Base-by-base conservation (phyloP, 331 rosid species). In the Stylosanthes scabra region DNA sequence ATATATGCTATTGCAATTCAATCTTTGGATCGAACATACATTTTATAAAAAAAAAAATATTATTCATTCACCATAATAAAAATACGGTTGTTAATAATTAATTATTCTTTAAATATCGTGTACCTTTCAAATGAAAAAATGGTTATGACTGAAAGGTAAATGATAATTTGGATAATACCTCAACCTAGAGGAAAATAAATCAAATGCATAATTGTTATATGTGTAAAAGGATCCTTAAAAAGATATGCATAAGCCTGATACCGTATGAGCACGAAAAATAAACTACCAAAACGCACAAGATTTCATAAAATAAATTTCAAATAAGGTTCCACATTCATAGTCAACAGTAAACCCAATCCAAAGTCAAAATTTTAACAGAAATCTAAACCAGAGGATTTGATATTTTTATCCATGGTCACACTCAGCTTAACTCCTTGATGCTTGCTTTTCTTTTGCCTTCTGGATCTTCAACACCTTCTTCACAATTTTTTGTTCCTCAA, bases 401-500 rank as follows among this genome's bases (percentile, higher is more conserved):
- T 34, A n/a, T 42, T 28, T 51, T 6, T 0, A 37, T 57, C 29
- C 20, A 66, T 49, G 68, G 68, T 14, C 11, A 20, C 41, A 61
- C 55, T 49, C 58, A 50, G 14, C 74, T 81, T 79, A 86, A 66
- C 58, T 74, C 83, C 74, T 87, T 1, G 87, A 12, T 27, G 91
- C 75, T 59, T 40, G 86, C 83, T 86, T 86, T 67, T 86, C 91
- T 54, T 86, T 86, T 11, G 91, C 81, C 82, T 84, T 86, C 75
- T 86, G 91, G 69, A 86, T 86, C 91, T 86, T 86, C 91, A 86
- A 70, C 6, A 86, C 91, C 72, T 86, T 86, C 14, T 86, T 86
- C 69, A 86, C 91, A 51, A 86, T 86, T 74, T 86, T 87, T 37
- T 87, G 91, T 71, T 87, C 91, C 70, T 87, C 91, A 45, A 87